A percentile compares a stretch with the other conserved stretches of the same genome.
Conservation (phyloP, 805 yeast species). For the Deakozyma indianensis region DNA sequence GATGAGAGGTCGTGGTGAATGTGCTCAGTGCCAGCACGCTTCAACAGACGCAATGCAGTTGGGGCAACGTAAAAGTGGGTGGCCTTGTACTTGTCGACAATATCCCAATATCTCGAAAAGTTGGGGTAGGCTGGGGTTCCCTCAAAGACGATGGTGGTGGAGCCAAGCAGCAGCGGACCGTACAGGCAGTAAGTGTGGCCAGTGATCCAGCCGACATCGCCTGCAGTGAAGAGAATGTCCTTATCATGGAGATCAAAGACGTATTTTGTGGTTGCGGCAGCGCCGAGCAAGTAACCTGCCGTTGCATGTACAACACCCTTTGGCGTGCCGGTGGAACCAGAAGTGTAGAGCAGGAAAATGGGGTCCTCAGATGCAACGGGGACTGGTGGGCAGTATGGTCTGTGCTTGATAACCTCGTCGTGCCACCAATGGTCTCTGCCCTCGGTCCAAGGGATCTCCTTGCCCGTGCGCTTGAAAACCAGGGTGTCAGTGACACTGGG, state of each 20-base stretch:
- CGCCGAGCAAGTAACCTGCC: conserved; percentile 66
- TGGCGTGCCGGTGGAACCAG: conserved; percentile 83
- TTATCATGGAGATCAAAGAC: conserved; percentile 63
- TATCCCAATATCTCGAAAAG: conserved; percentile 73
- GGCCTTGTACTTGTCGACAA: conserved; percentile 70
- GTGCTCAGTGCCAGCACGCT: conserved; percentile 68
- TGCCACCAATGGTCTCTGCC: conserved; percentile 70
- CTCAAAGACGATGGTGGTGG: conserved; percentile 68
- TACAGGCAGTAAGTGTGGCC: conserved; percentile 76
- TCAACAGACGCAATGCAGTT: conserved; percentile 78
- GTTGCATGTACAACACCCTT: conserved; percentile 76
- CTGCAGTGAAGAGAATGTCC: conserved; percentile 71
- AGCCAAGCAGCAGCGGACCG: conserved; percentile 67
- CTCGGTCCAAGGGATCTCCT: conserved; percentile 32
- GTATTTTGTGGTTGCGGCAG: conserved; percentile 59
- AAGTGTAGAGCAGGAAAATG: conserved; percentile 64
- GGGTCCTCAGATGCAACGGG: conserved; percentile 74
- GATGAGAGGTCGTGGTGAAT: conserved; percentile 59
- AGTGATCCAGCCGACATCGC: conserved; percentile 86
- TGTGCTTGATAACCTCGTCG: conserved; percentile 49
- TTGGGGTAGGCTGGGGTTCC: conserved; percentile 82
- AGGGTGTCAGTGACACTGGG: conserved; percentile 56
- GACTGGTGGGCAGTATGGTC: conserved; percentile 58
- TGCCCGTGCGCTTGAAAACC: conserved; percentile 64
- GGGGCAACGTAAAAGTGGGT: conserved; percentile 94